These are phyloP conservation scores for Russula emetica DNA, from an alignment of 768 basidiomycete genomes.

Conservation along the genomic window DNA sequence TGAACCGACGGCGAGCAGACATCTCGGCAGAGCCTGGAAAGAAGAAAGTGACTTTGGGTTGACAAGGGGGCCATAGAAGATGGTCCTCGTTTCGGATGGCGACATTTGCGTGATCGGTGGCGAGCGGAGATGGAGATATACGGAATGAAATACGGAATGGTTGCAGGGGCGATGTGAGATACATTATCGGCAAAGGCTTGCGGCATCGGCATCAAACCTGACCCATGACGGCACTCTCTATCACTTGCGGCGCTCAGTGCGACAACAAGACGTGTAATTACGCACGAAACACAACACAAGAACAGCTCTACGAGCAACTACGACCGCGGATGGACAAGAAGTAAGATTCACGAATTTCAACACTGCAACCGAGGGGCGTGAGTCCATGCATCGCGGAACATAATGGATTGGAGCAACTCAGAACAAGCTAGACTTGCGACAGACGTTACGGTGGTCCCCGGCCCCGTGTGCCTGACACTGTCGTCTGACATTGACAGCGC, in stretches of 20 bases:
- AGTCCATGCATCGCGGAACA: constrained; percentile 1
- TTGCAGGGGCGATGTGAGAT: no score
- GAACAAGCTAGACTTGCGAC: background rate
- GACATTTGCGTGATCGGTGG: background rate
- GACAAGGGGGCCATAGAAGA: constrained; percentile 57
- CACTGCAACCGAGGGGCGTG: background rate
- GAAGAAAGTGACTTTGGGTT: constrained; percentile 45
- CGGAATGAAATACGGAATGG: background rate
- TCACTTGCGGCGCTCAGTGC: constrained; percentile 3
- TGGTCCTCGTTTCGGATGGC: background rate
- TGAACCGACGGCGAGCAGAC: constrained; percentile 50
- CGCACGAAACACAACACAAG: constrained; percentile 2
- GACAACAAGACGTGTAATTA: constrained; percentile 4
- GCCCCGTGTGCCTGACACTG: constrained; percentile 8
- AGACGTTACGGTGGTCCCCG: background rate
- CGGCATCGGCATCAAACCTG: background rate
- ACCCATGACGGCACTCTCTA: background rate
- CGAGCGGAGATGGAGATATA: background rate
- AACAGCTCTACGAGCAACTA: background rate
- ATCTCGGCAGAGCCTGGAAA: constrained; percentile 47
- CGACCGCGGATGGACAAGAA: constrained; percentile 6
- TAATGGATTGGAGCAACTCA: background rate
- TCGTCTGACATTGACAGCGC: constrained; percentile 2
- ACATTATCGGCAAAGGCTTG: background rate
- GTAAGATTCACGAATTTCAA: background rate